Percentiles rank a stretch among this genome's conserved stretches.
These are phyloP conservation scores for Iberis pinnata DNA, from an alignment of 345 rosid species.

Conservation along the genomic window DNA sequence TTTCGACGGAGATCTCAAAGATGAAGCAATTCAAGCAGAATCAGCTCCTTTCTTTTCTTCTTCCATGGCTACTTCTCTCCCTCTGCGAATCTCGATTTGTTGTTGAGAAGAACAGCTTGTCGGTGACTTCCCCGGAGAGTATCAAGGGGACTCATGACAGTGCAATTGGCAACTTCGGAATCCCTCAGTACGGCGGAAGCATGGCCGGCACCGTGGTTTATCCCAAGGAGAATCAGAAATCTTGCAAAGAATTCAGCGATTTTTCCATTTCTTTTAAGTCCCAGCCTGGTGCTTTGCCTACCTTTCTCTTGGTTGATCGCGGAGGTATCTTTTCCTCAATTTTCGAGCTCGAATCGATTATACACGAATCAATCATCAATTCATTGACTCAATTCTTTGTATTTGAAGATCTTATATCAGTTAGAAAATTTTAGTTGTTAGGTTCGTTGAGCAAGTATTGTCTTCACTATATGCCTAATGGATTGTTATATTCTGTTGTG, in stretches of 20 bases:
- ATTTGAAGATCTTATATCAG: background rate
- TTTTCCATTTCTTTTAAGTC: slow-evolving; percentile 58
- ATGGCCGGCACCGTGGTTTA: slow-evolving; percentile 81
- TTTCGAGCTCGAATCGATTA: background rate
- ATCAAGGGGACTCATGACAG: slow-evolving; percentile 78
- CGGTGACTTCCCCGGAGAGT: slow-evolving; percentile 83
- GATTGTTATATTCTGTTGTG: background rate
- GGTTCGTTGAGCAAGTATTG: slow-evolving; percentile 1
- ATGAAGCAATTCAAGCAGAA: slow-evolving; percentile 20
- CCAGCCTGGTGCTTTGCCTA: slow-evolving; percentile 80
- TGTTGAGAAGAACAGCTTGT: slow-evolving; percentile 93
- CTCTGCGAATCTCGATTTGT: slow-evolving; percentile 50
- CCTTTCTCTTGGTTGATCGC: slow-evolving; percentile 77
- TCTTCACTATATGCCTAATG: slow-evolving; percentile 2
- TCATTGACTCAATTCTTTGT: slow-evolving; percentile 4
- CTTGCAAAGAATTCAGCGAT: slow-evolving; percentile 57
- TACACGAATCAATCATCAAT: no score
- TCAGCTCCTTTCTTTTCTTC: slow-evolving; percentile 34
- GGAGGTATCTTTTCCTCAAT: slow-evolving; percentile 51
- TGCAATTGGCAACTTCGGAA: slow-evolving; percentile 97
- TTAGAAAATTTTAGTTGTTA: background rate
- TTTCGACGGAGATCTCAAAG: slow-evolving; percentile 31
- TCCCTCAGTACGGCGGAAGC: slow-evolving; percentile 98
- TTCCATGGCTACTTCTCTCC: slow-evolving; percentile 19
- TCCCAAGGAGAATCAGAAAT: slow-evolving; percentile 66